phyloP scores from a whole-genome alignment of 2,329 filamentous ascomycete genomes.

The Calonectria hongkongensis region DNA sequence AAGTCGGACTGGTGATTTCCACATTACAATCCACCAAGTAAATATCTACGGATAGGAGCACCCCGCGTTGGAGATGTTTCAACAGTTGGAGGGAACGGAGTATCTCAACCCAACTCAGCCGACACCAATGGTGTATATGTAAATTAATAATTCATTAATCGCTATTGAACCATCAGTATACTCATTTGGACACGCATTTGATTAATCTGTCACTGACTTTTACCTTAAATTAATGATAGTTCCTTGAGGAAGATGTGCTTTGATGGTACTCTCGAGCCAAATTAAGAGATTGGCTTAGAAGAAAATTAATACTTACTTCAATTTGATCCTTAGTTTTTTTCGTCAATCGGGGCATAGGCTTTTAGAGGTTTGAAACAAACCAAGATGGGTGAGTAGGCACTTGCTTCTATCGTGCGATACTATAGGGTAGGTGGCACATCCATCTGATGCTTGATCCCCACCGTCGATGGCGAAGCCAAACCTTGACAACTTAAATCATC shows the following conservation, averaged over 20 bases:
- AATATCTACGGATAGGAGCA: background rate
- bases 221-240: no score
- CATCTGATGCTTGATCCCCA: background rate
- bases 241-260: background rate
- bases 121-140: background rate
- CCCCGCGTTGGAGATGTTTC: background rate
- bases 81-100: background rate
- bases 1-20: no score
- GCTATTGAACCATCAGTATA: no score
- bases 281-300: no score
- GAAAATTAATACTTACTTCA: no score
- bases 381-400: background rate
- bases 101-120: slow-evolving; percentile 24
- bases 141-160: no score
- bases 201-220: no score
- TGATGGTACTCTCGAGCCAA: background rate
- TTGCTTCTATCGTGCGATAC: no score
- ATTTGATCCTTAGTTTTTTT: no score
- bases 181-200: no score
- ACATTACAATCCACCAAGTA: background rate
- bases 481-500: background rate
- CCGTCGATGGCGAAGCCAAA: slow-evolving; percentile 2
- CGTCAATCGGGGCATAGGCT: no score
- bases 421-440: background rate
- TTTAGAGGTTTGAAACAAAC: background rate